These are phyloP conservation scores for Cenchrus americanus DNA, from an alignment of 176 grass and related monocot species.

Conservation along the genomic window DNA sequence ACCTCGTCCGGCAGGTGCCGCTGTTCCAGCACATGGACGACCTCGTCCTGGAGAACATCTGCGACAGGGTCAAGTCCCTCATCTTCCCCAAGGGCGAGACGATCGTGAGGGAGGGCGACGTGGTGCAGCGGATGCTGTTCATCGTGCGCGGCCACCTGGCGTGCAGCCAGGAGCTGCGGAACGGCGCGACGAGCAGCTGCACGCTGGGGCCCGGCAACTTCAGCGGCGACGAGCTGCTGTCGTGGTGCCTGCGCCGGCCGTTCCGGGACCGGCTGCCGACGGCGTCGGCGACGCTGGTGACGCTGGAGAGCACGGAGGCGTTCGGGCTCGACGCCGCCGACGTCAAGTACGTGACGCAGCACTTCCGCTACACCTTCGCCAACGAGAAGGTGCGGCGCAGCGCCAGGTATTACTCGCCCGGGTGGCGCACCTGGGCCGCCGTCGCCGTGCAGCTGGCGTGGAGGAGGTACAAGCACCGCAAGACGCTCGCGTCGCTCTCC, in stretches of 20 bases:
- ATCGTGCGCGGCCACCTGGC: constrained; percentile 82
- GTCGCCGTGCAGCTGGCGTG: constrained; percentile 89
- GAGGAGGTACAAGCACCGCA: constrained; percentile 76
- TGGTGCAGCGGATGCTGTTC: constrained; percentile 87
- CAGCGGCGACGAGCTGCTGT: constrained; percentile 88
- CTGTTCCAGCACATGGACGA: constrained; percentile 97
- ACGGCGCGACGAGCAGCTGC: constrained; percentile 75
- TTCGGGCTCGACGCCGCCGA: constrained; percentile 79
- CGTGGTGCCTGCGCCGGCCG: constrained; percentile 87
- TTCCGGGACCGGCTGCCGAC: constrained; percentile 76
- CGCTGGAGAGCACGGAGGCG: constrained; percentile 79
- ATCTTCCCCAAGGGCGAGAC: constrained; percentile 83
- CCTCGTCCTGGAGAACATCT: constrained; percentile 95
- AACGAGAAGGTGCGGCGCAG: constrained; percentile 80
- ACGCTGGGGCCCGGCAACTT: constrained; percentile 92
- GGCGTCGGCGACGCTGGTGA: constrained; percentile 75
- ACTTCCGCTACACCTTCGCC: constrained; percentile 90
- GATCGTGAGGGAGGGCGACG: constrained; percentile 78
- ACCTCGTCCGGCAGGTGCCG: constrained; percentile 89
- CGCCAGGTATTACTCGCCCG: constrained; percentile 86
- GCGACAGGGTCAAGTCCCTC: constrained; percentile 69
- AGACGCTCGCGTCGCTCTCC: constrained; percentile 69
- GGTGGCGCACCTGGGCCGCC: constrained; percentile 90
- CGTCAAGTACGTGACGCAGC: constrained; percentile 91
- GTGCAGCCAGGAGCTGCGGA: constrained; percentile 80